Base-by-base conservation (phyloP, 2,329 filamentous ascomycete genomes). In the Gaeumannomyces tritici region DNA sequence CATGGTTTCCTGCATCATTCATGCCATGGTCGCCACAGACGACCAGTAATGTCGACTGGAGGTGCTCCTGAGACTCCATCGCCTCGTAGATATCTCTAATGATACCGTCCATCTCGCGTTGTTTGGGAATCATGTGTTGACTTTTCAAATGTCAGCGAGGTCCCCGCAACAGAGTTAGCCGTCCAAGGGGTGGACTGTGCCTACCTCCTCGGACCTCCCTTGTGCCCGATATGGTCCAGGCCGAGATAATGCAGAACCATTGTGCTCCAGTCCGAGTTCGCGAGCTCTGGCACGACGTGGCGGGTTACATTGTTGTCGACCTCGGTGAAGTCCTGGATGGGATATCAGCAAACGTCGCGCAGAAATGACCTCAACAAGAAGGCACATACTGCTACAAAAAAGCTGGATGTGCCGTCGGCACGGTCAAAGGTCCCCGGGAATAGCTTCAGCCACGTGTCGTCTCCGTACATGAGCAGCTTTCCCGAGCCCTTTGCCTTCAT, bases 1-100 rank as follows among this genome's bases (percentile, higher is more conserved):
- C 95, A 72, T 99, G 95, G 68, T 98, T 98, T 2, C 95, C 95
- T 26, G 91, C 95, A 69, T 98, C 93, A 68, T 98, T 99, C 95
- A 99, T 99, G n/a, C 95, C 95, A 72, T 99, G 95, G 69, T 99
- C 96, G 62, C 95, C 95, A 63, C 89, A 91, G 8, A 99, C 76
- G 3, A 99, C 87, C 57, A 99, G 82, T 2, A 99, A 77, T 0
- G 93, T 92, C 5, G 89, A 89, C 35, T 84, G 72, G 1, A 97
- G 84, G 73, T 96, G 89, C 1, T 82, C 72, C 62, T 89, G 77
- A 4, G 80, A 81, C 69, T 89, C 82, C 66, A 99, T 89, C 8
- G 90, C 89, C 15, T 81, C 77, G 70, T 91, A 97, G 29, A 99
- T 88, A 63, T 84, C 77, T 65, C 80, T 79, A 1, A 71, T 70